Evolutionary conservation across 1,139 yeast genomes (phyloP).

Genomic region (Meyerozyma guilliermondii): DNA sequence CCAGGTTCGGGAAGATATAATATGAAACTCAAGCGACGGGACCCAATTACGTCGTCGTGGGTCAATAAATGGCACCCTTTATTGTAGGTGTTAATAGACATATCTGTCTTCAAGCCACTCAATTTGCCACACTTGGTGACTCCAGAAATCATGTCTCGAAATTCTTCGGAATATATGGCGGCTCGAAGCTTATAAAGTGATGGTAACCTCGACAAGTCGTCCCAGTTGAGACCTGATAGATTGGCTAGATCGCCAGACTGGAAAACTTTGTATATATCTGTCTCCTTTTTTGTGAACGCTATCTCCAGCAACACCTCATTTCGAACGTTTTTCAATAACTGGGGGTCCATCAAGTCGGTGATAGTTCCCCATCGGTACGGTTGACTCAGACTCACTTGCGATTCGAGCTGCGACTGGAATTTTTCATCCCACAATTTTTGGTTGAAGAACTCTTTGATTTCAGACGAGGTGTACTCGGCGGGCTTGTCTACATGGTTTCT

Average conservation of each 20-base stretch:
- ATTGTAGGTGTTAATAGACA: constrained; percentile 86
- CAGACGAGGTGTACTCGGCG: constrained; percentile 22
- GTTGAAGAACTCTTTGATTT: constrained; percentile 48
- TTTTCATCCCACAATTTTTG: constrained; percentile 46
- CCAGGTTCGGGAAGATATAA: constrained; percentile 92
- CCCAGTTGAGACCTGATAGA: constrained; percentile 75
- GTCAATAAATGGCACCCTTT: constrained; percentile 92
- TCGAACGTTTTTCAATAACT: constrained; percentile 71
- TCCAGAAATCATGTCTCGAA: constrained; percentile 74
- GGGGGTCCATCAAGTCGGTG: constrained; percentile 66
- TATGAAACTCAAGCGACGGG: constrained; percentile 88
- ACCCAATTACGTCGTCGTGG: constrained; percentile 97
- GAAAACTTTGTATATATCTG: constrained; percentile 91
- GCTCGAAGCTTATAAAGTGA: constrained; percentile 72
- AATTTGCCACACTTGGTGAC: constrained; percentile 87
- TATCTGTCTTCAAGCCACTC: constrained; percentile 85
- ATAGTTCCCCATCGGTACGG: constrained; percentile 94
- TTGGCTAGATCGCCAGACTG: constrained; percentile 97
- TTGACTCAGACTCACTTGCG: constrained; percentile 44
- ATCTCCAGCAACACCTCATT: constrained; percentile 78
- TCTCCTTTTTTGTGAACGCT: constrained; percentile 90
- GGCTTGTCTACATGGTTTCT: constrained; percentile 7
- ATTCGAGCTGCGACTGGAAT: constrained; percentile 37
- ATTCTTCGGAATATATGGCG: constrained; percentile 81
- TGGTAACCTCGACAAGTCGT: constrained; percentile 70